Evolutionary conservation across 2,329 filamentous ascomycete species (phyloP).

Genomic region (Cladosporium colombiae): DNA sequence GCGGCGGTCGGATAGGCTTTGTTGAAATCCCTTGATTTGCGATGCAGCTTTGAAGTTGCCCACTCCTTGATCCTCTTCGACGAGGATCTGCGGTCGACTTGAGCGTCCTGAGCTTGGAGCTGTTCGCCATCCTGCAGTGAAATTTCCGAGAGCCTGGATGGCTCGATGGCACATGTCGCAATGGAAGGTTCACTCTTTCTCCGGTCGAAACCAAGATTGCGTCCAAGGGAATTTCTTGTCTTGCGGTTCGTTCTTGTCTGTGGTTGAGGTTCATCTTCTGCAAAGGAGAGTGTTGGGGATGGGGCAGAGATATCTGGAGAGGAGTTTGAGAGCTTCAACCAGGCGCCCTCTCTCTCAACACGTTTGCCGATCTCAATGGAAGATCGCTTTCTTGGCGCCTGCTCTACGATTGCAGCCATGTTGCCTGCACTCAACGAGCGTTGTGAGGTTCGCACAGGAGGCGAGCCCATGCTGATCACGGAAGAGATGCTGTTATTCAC

Average conservation of each 20-base stretch:
- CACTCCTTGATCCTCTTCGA: conserved; percentile 71
- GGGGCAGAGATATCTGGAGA: not conserved
- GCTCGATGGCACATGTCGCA: conserved; percentile 27
- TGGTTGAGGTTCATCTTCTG: not conserved
- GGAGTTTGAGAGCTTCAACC: conserved; percentile 31
- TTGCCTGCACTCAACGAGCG: conserved; percentile 15
- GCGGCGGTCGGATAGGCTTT: conserved; percentile 12
- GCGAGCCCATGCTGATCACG: conserved; percentile 62
- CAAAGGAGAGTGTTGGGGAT: conserved; percentile 11
- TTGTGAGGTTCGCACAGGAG: conserved; percentile 1
- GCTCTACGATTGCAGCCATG: conserved; percentile 17
- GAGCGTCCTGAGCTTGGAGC: not conserved
- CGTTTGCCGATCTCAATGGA: conserved; percentile 32
- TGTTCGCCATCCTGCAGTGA: conserved; percentile 32
- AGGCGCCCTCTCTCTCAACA: conserved; percentile 36
- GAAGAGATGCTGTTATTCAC: conserved; percentile 80
- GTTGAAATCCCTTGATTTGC: conserved; percentile 23
- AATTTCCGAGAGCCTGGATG: conserved; percentile 34
- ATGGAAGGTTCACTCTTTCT: conserved; percentile 43
- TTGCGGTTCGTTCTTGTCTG: conserved; percentile 42
- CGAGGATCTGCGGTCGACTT: conserved; percentile 30
- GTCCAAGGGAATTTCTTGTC: conserved; percentile 63
- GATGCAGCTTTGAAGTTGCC: conserved; percentile 50
- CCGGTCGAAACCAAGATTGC: conserved; percentile 63
- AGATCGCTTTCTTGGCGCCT: not conserved